Base-by-base conservation (phyloP, 805 yeast species). In the Cyberlindnera euphorbiiphila region DNA sequence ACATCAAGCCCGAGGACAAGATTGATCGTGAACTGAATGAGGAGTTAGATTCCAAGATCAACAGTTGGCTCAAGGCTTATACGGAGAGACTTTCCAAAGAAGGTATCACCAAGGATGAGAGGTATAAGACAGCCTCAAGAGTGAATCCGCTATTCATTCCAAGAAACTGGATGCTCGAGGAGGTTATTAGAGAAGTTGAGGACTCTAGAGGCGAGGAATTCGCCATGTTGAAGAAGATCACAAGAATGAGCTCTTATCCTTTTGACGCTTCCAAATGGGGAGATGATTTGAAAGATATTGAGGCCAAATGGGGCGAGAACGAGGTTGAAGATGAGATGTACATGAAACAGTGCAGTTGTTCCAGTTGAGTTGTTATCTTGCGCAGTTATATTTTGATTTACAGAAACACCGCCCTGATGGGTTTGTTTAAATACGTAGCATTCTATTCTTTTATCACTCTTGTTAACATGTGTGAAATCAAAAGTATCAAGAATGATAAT, bases 101-200 rank as follows among this genome's bases (percentile, higher is more conserved):
- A 31, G 60, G 67, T 7, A 54, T 52, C 13, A 47, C 64, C 0
- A 54, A 62, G 19, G 74, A 71, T 37, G 56, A 54, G 10, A 66
- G 89, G 34, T 48, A 42, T 4, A 45, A 41, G 8, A 48, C 66
- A 4, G 76, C 87, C 32, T 54, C 62, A 6, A 36, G 48, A 3
- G 65, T 62, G 33, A 93, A 91, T 53, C 98, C 98, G 3, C 55
- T 75, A 24, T 91, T 91, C 53, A 71, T 84, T 6, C 93, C 96
- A 15, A 71, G 91, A 42, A 84, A 79, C 46, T 86, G 95, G 88
- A 80, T 89, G 36, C 66, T 93, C 37, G 86, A 87, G 37, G 89
- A 88, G 43, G 96, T 87, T 1, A 80, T 85, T 31, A 69, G 73
- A 20, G 62, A 65, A 30, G 69, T 79, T 0, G 66, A 71, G 25